Base-by-base conservation (phyloP, 345 rosid genomes). In the Eucalyptus coolabah region DNA sequence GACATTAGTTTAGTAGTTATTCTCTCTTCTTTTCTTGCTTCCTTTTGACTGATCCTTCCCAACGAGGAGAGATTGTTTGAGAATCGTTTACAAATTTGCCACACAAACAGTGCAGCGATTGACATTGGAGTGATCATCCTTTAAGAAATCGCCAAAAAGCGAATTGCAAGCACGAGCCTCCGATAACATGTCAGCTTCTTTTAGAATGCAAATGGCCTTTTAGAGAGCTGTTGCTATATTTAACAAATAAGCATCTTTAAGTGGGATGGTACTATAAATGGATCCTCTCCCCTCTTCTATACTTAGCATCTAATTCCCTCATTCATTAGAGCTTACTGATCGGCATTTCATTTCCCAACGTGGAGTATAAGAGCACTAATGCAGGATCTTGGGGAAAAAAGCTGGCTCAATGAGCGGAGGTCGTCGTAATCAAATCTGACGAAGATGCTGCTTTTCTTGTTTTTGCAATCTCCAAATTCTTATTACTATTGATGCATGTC, bases 1-100 rank as follows among this genome's bases (percentile, higher is more conserved):
- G 72, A 40, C 88, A 90, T 59, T 87, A 88, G 88, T 91, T 90
- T 89, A 88, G 86, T 88, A 86, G 54, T 86, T 90, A 88, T 92
- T 92, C 90, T 91, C 90, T 90, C 90, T 87, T 67, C 47, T 59
- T 54, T 91, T 91, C 89, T 87, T 87, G 88, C 89, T 86, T 92
- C 85, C 87, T 92, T 90, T 92, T 87, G 90, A 90, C 90, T 87
- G 92, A 91, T 91, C 88, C 92, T 90, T 54, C 56, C 44, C 89
- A 88, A 63, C 89, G 89, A 87, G 37, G 82, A 89, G 90, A 88
- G 91, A 21, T 40, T 37, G 83, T 77, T 23, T 77, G 83, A 40
- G 83, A 77, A 77, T 77, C 83, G 28, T 42, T 77, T 77, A 37
- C 83, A 40, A 77, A 37, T 44, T 77, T 12, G 30, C 47, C 42